Base-by-base conservation (phyloP, 768 basidiomycete species). In the Amanita thiersii region DNA sequence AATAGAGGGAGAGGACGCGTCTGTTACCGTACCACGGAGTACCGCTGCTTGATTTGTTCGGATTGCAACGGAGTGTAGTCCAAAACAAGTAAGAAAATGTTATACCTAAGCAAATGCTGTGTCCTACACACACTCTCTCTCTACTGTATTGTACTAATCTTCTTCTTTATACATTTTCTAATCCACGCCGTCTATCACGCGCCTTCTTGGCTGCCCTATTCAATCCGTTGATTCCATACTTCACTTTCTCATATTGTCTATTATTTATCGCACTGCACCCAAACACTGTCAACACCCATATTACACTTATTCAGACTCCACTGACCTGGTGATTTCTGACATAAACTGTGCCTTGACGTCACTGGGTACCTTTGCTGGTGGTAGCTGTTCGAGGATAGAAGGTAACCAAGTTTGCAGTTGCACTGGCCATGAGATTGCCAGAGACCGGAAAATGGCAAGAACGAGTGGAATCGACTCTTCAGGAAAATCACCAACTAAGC, bases 401-500 rank as follows among this genome's bases (percentile, higher is more conserved):
- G 82, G 79, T 11, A 92, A 56, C 86, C 89, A 94, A 15, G 67
- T 58, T 25, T 83, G 63, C 33, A 93, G 57, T 54, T 83, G 79
- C 5, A 66, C 55, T 2, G 83, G 69, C 79, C 86, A 89, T n/a
- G 77, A 54, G 26, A 65, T 61, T 19, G 80, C 70, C 39, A 91
- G 58, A 9, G 74, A 69, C 11, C 87, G 75, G 58, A 94, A 75
- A 47, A 97, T 80, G 2, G 82, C 77, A 42, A 89, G 77, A 33
- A 93, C 81, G 25, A 66, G 57, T 6, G 84, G 70, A 4, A 79
- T 68, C 2, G 81, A 73, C 45, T 97, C 94, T 55, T 90, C 90
- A 3, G 89, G 88, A 57, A 93, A 98, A 47, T 86, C 82, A 15
- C 84, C 80, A 3, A 88, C 79, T 19, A 97, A 67, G 3, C 96